phyloP scores from a whole-genome alignment of 108 stramenopile species.

The Skeletonema grethae region DNA sequence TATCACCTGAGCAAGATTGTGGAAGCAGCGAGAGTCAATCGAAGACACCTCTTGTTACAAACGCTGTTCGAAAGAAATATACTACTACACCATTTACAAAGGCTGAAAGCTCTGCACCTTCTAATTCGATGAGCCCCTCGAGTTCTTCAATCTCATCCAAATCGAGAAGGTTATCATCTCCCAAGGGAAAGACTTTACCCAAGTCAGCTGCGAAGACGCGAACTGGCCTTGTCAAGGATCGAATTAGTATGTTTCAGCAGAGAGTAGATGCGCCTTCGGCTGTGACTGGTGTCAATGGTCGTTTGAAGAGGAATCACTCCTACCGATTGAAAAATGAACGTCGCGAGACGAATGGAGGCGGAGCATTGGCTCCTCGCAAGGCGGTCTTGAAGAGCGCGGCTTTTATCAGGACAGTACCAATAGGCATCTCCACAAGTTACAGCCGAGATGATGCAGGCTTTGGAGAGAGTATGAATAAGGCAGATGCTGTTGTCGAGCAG shows the following conservation, averaged over 20 bases:
- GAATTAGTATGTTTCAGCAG: slow-evolving; percentile 37
- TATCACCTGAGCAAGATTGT: no score
- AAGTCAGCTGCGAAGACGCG: slow-evolving; percentile 45
- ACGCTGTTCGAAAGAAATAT: slow-evolving; percentile 23
- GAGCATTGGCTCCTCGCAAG: slow-evolving; percentile 33
- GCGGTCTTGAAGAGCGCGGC: slow-evolving; percentile 32
- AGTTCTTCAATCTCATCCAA: slow-evolving; percentile 9
- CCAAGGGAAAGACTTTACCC: slow-evolving; percentile 28
- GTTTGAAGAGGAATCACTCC: slow-evolving; percentile 40
- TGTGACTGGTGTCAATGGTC: slow-evolving; percentile 31
- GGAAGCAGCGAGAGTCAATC: slow-evolving; percentile 1
- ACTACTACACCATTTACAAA: slow-evolving; percentile 33
- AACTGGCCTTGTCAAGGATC: slow-evolving; percentile 41
- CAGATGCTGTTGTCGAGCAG: background rate
- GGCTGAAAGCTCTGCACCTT: slow-evolving; percentile 3
- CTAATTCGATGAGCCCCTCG: background rate
- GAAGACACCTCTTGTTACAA: slow-evolving; percentile 24
- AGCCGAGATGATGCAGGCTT: slow-evolving; percentile 23
- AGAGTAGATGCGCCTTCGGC: slow-evolving; percentile 19
- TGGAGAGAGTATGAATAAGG: background rate
- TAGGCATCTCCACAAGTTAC: slow-evolving; percentile 44
- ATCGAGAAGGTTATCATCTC: slow-evolving; percentile 17
- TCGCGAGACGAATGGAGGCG: slow-evolving; percentile 35
- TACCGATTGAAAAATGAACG: slow-evolving; percentile 35
- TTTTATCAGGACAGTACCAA: slow-evolving; percentile 40